Base-by-base conservation (phyloP, 495 filamentous ascomycete genomes). In the Xylaria curta region DNA sequence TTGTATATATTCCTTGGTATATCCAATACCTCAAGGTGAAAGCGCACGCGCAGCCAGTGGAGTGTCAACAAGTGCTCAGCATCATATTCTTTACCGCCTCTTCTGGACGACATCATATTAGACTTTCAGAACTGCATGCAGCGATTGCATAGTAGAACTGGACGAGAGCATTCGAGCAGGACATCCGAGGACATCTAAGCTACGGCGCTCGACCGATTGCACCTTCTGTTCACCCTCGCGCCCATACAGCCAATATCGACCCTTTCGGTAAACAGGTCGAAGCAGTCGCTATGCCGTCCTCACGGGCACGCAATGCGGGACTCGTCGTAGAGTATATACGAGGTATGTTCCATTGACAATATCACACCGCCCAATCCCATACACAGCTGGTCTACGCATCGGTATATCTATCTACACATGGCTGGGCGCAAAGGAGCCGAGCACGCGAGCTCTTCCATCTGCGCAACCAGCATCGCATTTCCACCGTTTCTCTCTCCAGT, bases 251-350 rank as follows among this genome's bases (percentile, higher is more conserved):
- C 12, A 33, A 21, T 49, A 36, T n/a, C 2, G 1, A 9, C 19
- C 61, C 13, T 58, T 60, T 12, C 28, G 67, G 13, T 40, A 70
- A 69, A 8, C 54, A 70, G 26, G 46, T 42, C 24, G 17, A 54
- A 68, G 62, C 78, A 72, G 66, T 69, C 72, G 76, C 61, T 40
- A 85, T 86, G 84, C 84, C 85, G 77, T 81, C 83, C 72, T 77
- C 79, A 31, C 78, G 79, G 44, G 72, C 75, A 73, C 71, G 81
- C 69, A 84, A 85, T 64, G 77, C 85, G 73, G 87, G 86, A 46
- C 86, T 87, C 75, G 81, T 89, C 68, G 83, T 88, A 63, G 86
- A 89, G 79, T 88, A 87, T 76, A 88, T 89, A 73, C 86, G 86
- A 72, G 86, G 87, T 89, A 84, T 42, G 82, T 75, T 44, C 49